Conservation (phyloP, 768 basidiomycete species). For the Glaciozyma antarctica region DNA sequence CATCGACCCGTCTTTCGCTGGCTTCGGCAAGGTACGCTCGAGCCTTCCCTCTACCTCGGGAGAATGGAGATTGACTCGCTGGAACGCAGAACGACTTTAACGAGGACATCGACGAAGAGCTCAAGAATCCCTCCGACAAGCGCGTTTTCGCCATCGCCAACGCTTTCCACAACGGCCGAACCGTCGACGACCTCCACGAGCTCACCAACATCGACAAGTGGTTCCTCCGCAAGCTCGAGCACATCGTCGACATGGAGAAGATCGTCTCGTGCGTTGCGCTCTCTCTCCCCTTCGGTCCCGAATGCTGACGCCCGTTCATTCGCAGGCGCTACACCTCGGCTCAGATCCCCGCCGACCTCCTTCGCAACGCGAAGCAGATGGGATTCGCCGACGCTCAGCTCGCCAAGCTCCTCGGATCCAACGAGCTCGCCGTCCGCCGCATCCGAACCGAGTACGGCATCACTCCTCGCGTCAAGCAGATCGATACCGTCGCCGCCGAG, state of each 20-base stretch:
- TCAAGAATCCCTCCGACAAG: slow-evolving; percentile 89
- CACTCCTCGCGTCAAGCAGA: slow-evolving; percentile 90
- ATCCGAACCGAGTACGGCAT: slow-evolving; percentile 76
- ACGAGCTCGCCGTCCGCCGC: slow-evolving; percentile 83
- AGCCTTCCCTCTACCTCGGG: slow-evolving; percentile 42
- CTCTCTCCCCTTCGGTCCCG: background rate
- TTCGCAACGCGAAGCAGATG: slow-evolving; percentile 79
- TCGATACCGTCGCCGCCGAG: slow-evolving; percentile 96
- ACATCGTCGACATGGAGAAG: slow-evolving; percentile 74
- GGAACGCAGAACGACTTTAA: slow-evolving; percentile 42
- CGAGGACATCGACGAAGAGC: slow-evolving; percentile 84
- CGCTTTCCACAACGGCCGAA: slow-evolving; percentile 85
- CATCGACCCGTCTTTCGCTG: slow-evolving; percentile 88
- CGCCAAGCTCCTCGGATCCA: slow-evolving; percentile 71
- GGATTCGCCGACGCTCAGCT: slow-evolving; percentile 94
- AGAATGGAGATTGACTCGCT: slow-evolving; percentile 48
- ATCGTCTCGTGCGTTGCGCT: slow-evolving; percentile 56
- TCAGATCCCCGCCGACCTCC: slow-evolving; percentile 45
- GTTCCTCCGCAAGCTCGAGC: slow-evolving; percentile 83
- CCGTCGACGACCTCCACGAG: slow-evolving; percentile 90
- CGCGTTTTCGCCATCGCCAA: slow-evolving; percentile 92
- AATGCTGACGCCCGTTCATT: background rate
- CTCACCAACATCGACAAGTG: slow-evolving; percentile 98
- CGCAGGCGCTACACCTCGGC: slow-evolving; percentile 21
- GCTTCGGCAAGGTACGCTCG: slow-evolving; percentile 65